These are phyloP conservation scores for Endothia cerciana DNA, from an alignment of 2,329 filamentous ascomycete genomes.

Conservation along the genomic window DNA sequence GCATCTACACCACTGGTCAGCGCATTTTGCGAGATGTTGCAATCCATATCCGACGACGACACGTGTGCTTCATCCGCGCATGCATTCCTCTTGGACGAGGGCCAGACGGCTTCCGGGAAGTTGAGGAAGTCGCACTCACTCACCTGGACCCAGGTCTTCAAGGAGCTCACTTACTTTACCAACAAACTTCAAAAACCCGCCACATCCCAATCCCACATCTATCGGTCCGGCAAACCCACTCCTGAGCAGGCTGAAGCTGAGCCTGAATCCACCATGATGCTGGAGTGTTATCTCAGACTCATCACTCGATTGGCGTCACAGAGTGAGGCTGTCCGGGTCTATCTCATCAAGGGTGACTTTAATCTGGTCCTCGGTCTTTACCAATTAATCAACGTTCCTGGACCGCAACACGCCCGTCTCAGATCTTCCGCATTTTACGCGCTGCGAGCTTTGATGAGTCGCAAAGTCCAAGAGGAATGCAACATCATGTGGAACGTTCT, in stretches of 20 bases:
- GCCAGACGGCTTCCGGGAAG: slow-evolving; percentile 72
- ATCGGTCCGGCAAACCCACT: slow-evolving; percentile 63
- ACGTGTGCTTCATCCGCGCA: slow-evolving; percentile 85
- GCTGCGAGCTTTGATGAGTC: slow-evolving; percentile 73
- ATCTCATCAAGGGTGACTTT: slow-evolving; percentile 66
- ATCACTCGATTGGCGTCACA: slow-evolving; percentile 80
- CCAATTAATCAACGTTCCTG: slow-evolving; percentile 76
- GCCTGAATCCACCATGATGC: slow-evolving; percentile 93
- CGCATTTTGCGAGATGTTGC: slow-evolving; percentile 95
- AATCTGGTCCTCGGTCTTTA: slow-evolving; percentile 76
- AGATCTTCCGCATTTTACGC: slow-evolving; percentile 84
- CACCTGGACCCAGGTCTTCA: slow-evolving; percentile 92
- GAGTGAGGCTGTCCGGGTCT: slow-evolving; percentile 72
- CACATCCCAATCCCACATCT: slow-evolving; percentile 55
- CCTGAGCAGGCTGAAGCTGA: slow-evolving; percentile 76
- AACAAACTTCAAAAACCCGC: slow-evolving; percentile 69
- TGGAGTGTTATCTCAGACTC: slow-evolving; percentile 89
- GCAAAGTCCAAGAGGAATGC: slow-evolving; percentile 70
- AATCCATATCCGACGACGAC: slow-evolving; percentile 81
- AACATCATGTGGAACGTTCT: slow-evolving; percentile 78
- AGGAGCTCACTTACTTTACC: slow-evolving; percentile 84
- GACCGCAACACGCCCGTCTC: slow-evolving; percentile 57
- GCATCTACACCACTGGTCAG: slow-evolving; percentile 95
- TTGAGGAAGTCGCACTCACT: slow-evolving; percentile 82
- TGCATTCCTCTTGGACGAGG: slow-evolving; percentile 86